These are phyloP conservation scores for Boehmeria nivea DNA, from an alignment of 306 rosid species.

Conservation along the genomic window DNA sequence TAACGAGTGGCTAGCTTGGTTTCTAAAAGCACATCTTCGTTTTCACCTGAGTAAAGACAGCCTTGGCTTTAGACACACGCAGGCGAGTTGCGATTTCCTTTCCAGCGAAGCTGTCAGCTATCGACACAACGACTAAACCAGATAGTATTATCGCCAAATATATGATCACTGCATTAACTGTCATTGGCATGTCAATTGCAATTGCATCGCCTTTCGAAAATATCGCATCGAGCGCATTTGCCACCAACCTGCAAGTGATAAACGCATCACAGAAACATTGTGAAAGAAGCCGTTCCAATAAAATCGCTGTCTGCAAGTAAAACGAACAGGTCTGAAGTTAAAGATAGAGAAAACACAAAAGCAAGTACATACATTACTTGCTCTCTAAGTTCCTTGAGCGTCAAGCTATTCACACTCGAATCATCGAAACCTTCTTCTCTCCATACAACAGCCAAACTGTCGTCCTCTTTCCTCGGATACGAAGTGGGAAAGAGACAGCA, in stretches of 20 bases:
- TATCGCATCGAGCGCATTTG: slow-evolving; percentile 54
- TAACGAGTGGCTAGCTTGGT: too few relatives aligned
- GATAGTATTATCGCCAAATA: slow-evolving; percentile 72
- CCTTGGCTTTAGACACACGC: slow-evolving; percentile 71
- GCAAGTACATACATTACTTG: slow-evolving; percentile 62
- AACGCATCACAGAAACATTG: too few relatives aligned
- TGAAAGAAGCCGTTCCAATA: background rate
- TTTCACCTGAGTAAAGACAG: slow-evolving; percentile 74
- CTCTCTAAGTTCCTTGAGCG: slow-evolving; percentile 62
- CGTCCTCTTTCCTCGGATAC: slow-evolving; percentile 49
- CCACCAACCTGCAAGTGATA: slow-evolving; percentile 60
- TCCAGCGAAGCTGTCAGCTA: slow-evolving; percentile 87
- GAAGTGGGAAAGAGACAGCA: slow-evolving; percentile 57
- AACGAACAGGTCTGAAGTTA: too few relatives aligned
- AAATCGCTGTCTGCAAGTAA: background rate
- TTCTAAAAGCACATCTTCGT: background rate
- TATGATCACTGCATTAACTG: slow-evolving; percentile 64
- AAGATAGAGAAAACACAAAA: background rate
- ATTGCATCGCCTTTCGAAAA: slow-evolving; percentile 85
- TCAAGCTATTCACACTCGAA: slow-evolving; percentile 40
- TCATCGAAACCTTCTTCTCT: slow-evolving; percentile 67
- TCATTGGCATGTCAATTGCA: slow-evolving; percentile 92
- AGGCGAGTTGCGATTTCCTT: slow-evolving; percentile 73
- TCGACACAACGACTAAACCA: slow-evolving; percentile 78
- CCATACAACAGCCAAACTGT: slow-evolving; percentile 65